Conservation (phyloP, 352 stramenopile species). For the Blastocystis sp. region DNA sequence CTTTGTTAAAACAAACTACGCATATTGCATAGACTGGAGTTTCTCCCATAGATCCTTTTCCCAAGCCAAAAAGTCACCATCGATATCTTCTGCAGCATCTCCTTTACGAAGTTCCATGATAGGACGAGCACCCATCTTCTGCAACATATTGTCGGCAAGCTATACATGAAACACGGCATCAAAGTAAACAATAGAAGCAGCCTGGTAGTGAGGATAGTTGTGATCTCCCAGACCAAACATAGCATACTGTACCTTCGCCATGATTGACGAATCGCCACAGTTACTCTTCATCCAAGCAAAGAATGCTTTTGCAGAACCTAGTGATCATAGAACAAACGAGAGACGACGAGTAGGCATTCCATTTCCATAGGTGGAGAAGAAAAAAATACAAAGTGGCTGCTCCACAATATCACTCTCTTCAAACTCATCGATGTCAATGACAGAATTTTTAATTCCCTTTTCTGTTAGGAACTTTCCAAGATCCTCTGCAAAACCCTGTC, state of each 20-base stretch:
- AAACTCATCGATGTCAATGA: slow-evolving; percentile 52
- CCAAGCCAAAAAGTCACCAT: slow-evolving; percentile 38
- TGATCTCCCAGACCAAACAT: slow-evolving; percentile 56
- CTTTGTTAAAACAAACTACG: neutral
- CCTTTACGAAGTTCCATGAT: slow-evolving; percentile 49
- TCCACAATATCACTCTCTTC: slow-evolving; percentile 51
- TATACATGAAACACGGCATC: neutral
- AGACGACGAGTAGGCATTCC: slow-evolving; percentile 8
- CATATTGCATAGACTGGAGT: neutral
- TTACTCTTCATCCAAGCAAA: slow-evolving; percentile 59
- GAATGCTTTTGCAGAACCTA: slow-evolving; percentile 40
- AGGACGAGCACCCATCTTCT: slow-evolving; percentile 49
- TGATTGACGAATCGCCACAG: neutral
- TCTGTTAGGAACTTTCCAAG: neutral
- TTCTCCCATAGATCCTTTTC: neutral
- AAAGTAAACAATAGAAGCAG: slow-evolving; percentile 22
- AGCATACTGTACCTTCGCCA: slow-evolving; percentile 32
- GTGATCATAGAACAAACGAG: neutral
- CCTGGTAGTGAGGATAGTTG: slow-evolving; percentile 46
- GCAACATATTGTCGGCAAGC: slow-evolving; percentile 36
- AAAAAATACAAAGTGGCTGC: slow-evolving; percentile 41
- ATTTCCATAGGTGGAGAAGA: slow-evolving; percentile 57
- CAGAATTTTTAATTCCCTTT: slow-evolving; percentile 47
- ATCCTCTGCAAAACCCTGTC: slow-evolving; percentile 38
- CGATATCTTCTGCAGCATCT: slow-evolving; percentile 46